Evolutionary conservation across 2,329 filamentous ascomycete genomes (phyloP).

Genomic region (Fusarium luffae): DNA sequence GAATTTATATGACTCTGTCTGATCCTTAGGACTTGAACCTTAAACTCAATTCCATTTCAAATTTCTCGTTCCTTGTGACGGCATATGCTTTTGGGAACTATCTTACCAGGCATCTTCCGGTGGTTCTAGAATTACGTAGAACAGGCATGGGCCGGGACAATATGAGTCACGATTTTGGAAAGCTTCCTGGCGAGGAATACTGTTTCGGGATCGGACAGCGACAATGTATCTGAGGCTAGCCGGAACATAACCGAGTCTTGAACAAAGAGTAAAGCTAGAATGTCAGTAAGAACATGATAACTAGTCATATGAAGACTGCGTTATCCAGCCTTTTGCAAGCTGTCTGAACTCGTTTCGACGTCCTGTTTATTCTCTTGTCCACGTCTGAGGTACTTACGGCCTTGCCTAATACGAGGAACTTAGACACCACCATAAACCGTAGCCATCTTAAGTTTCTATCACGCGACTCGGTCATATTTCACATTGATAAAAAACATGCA

Average conservation of each 20-base stretch:
- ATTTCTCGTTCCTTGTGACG: too few relatives aligned
- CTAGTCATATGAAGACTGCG: too few relatives aligned
- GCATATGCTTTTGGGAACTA: too few relatives aligned
- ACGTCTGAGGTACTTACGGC: neutral
- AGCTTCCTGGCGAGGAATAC: neutral
- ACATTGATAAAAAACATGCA: neutral
- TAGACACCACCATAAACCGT: neutral
- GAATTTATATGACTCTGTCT: too few relatives aligned
- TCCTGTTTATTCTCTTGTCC: neutral
- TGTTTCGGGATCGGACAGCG: accelerated
- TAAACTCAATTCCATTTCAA: too few relatives aligned
- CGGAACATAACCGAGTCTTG: accelerated
- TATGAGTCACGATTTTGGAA: too few relatives aligned
- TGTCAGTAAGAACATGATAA: neutral
- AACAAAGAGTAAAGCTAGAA: neutral
- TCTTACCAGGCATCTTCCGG: too few relatives aligned
- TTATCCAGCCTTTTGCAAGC: too few relatives aligned
- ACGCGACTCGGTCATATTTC: accelerated
- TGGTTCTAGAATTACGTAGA: neutral
- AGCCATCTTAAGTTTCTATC: neutral
- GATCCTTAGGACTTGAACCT: too few relatives aligned
- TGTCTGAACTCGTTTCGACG: too few relatives aligned
- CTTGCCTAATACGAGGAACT: neutral
- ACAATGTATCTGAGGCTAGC: neutral
- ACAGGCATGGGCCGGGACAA: too few relatives aligned